Base-by-base conservation (phyloP, 2,329 filamentous ascomycete genomes). In the Trichoderma atrobrunneum region DNA sequence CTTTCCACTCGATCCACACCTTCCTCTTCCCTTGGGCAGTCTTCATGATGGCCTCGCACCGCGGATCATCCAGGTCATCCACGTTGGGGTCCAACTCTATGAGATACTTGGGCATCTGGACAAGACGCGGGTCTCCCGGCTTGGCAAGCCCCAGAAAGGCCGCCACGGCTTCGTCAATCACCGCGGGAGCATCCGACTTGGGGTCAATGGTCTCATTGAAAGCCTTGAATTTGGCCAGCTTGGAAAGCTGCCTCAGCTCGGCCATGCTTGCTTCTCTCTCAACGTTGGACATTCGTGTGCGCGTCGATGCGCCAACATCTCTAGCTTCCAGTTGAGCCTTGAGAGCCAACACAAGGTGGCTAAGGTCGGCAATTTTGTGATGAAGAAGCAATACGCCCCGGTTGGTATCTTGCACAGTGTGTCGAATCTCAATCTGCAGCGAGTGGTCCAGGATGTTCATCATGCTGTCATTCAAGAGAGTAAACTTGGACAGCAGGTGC, bases 1-100 rank as follows among this genome's bases (percentile, higher is more conserved):
- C 83, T 75, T 86, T 87, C 85, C 85, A 86, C 74, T 87, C 85
- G 8, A 87, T 80, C 85, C 85, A 86, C 0, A 86, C 82, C 36
- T 78, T 81, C 66, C 81, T 82, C 62, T 73, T 77, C 7, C 80
- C 82, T n/a, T 78, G 75, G 4, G 79, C 74, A 4, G 80, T 77
- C 43, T 76, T 79, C 72, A 85, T 79, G 21, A 78, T 57, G 3
- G 83, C 84, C 61, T 85, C 83, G 60, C 82, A 84, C 26, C 84
- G 78, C 2, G 80, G 77, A 3, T 77, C 74, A 24, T 82, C 82
- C 21, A 75, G 76, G 11, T 80, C 78, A 63, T 82, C 81, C 5
- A 76, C 76, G 0, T 76, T 77, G 0, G 77, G 74, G 39, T 81
- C 78, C 7, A 84, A 72, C 28, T 81, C 75, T 26, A 84, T 76